Evolutionary conservation across 208 protist genomes (phyloP).

Genomic region (Herpetomonas muscarum): DNA sequence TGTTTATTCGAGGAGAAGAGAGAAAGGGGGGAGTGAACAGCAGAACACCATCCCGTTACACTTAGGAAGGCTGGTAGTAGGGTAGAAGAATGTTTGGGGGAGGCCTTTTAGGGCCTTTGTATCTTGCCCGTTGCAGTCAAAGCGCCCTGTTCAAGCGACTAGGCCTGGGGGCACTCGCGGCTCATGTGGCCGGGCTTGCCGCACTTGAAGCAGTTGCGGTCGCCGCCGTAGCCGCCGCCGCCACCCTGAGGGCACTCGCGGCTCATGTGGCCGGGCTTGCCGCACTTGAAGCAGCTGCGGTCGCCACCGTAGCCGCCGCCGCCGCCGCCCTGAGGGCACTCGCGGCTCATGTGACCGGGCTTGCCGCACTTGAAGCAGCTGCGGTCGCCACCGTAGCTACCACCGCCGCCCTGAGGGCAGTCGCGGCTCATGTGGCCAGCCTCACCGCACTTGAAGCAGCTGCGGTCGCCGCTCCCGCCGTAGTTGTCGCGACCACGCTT

Average conservation of each 20-base stretch:
- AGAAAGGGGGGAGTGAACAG: slow-evolving; percentile 6
- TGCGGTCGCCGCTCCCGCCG: slow-evolving; percentile 27
- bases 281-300: slow-evolving; percentile 81
- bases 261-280: slow-evolving; percentile 77
- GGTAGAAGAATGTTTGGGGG: too few relatives aligned
- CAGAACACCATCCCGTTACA: slow-evolving; percentile 4
- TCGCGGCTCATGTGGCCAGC: slow-evolving; percentile 81
- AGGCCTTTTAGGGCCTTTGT: not conserved
- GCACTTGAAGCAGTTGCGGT: slow-evolving; percentile 32
- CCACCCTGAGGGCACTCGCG: slow-evolving; percentile 58
- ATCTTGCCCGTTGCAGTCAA: too few relatives aligned
- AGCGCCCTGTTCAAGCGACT: too few relatives aligned
- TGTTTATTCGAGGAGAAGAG: too few relatives aligned
- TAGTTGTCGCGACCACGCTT: slow-evolving; percentile 56
- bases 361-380: slow-evolving; percentile 34
- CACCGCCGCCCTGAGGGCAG: slow-evolving; percentile 37
- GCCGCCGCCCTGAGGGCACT: slow-evolving; percentile 24
- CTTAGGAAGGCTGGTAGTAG: too few relatives aligned
- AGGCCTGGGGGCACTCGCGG: slow-evolving; percentile 32
- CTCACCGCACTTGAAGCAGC: slow-evolving; percentile 86
- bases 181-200: slow-evolving; percentile 33
- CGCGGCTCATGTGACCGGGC: slow-evolving; percentile 34
- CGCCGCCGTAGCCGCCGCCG: slow-evolving; percentile 14
- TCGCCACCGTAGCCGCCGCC: slow-evolving; percentile 28
- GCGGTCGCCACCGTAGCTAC: slow-evolving; percentile 9